Percentiles rank a stretch among this genome's conserved stretches.
Evolutionary conservation across 1,139 yeast genomes (phyloP).

Genomic region (Geotrichum histeridarum): DNA sequence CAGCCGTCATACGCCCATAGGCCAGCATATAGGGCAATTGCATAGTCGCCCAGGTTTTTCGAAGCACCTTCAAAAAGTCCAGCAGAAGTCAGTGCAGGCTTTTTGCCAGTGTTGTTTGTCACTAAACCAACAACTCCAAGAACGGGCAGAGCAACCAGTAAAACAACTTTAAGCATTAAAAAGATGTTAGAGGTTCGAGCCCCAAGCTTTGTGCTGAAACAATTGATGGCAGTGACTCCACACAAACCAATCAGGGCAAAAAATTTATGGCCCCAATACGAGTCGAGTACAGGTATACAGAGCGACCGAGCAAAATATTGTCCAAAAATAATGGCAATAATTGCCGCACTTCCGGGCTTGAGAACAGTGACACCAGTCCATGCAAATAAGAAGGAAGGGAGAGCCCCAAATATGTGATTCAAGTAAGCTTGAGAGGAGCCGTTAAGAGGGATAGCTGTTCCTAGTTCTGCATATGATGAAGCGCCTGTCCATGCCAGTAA

Average conservation of each 20-base stretch:
- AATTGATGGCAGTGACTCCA: conserved; percentile 33
- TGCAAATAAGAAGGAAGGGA: conserved; percentile 39
- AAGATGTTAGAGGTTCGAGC: conserved; percentile 38
- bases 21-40: conserved; percentile 42
- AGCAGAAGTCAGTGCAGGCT: conserved; percentile 25
- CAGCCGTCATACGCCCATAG: conserved; percentile 46
- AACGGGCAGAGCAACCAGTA: conserved; percentile 34
- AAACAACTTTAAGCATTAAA: conserved; percentile 35
- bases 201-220: conserved; percentile 35
- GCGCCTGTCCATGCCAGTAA: conserved; percentile 45
- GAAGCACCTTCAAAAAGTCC: conserved; percentile 34
- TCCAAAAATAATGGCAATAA: conserved; percentile 41
- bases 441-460: conserved; percentile 40
- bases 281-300: conserved; percentile 24
- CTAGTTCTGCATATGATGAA: conserved; percentile 42
- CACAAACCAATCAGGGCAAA: conserved; percentile 35
- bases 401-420: conserved; percentile 39
- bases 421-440: conserved; percentile 44
- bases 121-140: conserved; percentile 34
- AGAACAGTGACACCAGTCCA: conserved; percentile 41
- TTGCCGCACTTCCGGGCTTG: conserved; percentile 43
- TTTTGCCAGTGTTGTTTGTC: conserved; percentile 26
- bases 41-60: conserved; percentile 33
- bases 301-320: conserved; percentile 35
- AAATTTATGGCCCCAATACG: conserved; percentile 33